These are phyloP conservation scores for Fusarium robinianum DNA, from an alignment of 2,329 filamentous ascomycete genomes.

Conservation along the genomic window DNA sequence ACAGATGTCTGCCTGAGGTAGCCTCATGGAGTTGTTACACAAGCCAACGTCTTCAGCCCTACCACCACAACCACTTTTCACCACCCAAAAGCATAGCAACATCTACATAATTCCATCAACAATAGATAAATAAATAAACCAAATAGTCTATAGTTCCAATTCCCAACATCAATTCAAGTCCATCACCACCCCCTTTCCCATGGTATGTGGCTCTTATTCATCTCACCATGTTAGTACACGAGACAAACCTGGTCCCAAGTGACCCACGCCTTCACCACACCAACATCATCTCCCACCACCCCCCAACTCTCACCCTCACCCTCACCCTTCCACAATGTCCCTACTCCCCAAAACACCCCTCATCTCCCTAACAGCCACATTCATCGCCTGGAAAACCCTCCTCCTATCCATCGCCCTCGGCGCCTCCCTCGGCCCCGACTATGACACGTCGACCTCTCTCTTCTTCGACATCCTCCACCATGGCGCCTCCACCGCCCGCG, in stretches of 20 bases:
- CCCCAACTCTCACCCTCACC: slow-evolving; percentile 4
- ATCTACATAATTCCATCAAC: background rate
- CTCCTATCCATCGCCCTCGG: slow-evolving; percentile 64
- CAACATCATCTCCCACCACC: slow-evolving; percentile 4
- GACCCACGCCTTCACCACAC: slow-evolving; percentile 1
- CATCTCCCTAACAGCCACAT: slow-evolving; percentile 44
- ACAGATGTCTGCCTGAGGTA: too few species aligned
- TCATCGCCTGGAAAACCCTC: slow-evolving; percentile 68
- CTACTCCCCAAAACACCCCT: slow-evolving; percentile 29
- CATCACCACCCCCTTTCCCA: slow-evolving; percentile 22
- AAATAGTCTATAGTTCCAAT: background rate
- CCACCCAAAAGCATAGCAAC: too few species aligned
- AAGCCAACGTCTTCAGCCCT: too few species aligned
- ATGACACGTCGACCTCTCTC: slow-evolving; percentile 76
- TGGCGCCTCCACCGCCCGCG: slow-evolving; percentile 40
- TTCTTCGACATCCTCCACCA: slow-evolving; percentile 45
- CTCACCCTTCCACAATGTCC: slow-evolving; percentile 14
- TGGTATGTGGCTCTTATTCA: too few species aligned
- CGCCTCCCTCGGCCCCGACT: slow-evolving; percentile 61
- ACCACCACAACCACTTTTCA: too few species aligned
- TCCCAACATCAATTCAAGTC: too few species aligned
- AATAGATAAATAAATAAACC: background rate
- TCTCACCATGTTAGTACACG: too few species aligned
- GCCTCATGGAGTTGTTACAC: too few species aligned
- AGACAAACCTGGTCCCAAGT: too few species aligned